Evolutionary conservation across 306 rosid genomes (phyloP).

Genomic region (Malus fusca): DNA sequence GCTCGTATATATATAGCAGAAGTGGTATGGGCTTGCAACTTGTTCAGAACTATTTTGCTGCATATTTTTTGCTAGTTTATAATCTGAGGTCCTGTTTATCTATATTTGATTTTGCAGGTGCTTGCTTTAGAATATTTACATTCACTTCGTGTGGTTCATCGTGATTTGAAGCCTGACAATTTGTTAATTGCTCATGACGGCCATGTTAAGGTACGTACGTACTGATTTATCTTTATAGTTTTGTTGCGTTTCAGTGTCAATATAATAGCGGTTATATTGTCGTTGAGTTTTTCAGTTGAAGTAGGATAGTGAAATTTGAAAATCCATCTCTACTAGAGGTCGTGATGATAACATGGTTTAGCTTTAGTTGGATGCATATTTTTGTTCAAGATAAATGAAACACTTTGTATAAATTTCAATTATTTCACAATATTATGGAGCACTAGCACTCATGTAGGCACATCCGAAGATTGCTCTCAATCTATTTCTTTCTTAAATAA

Average conservation of each 20-base stretch:
- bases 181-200: conserved; percentile 95
- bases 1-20: conserved; percentile 97
- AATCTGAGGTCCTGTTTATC: background rate
- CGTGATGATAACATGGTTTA: background rate
- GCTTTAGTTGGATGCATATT: background rate
- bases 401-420: background rate
- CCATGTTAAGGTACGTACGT: conserved; percentile 76
- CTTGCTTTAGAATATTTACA: conserved; percentile 97
- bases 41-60: conserved; percentile 5
- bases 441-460: background rate
- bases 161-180: conserved; percentile 98
- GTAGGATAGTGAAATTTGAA: background rate
- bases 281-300: background rate
- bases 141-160: conserved; percentile 85
- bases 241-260: background rate
- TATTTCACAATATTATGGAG: background rate
- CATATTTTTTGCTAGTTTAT: conserved; percentile 1
- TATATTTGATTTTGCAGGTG: conserved; percentile 39
- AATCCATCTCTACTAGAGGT: background rate
- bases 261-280: background rate
- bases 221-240: background rate
- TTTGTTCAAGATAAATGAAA: background rate
- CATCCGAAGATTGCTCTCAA: background rate
- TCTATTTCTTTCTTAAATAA: background rate
- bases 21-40: conserved; percentile 54